Conservation (phyloP, 257 asterid species). For the Plectranthus barbatus region DNA sequence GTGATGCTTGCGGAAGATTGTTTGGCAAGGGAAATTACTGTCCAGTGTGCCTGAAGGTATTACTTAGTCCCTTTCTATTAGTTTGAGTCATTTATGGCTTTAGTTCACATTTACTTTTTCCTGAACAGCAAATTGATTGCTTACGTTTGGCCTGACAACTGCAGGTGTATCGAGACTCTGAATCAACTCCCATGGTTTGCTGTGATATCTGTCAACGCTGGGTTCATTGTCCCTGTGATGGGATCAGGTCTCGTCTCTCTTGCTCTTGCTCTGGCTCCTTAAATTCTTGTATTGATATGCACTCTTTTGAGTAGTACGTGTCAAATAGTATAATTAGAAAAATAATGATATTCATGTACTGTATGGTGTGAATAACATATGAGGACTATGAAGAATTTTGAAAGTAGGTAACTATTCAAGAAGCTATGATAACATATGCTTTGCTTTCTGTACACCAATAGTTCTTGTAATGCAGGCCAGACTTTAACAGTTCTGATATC, state of each 20-base stretch:
- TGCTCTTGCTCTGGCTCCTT: not conserved
- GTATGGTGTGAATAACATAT: not conserved
- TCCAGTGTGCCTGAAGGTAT: conserved; percentile 94
- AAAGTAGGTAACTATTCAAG: not conserved
- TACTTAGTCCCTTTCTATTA: not conserved
- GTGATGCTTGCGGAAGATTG: conserved; percentile 99
- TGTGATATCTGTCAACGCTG: conserved; percentile 94
- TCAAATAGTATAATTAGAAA: not conserved
- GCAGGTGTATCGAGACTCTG: conserved; percentile 98
- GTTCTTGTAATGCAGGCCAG: not conserved
- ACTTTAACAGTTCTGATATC: not conserved
- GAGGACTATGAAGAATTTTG: not conserved
- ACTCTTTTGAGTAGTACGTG: not conserved
- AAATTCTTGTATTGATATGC: not conserved
- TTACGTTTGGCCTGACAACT: conserved; percentile 9
- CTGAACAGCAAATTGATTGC: conserved; percentile 12
- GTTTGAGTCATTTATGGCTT: conserved; percentile 4
- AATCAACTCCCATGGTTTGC: conserved; percentile 98
- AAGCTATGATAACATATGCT: not conserved
- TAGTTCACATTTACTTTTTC: not conserved
- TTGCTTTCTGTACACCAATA: not conserved
- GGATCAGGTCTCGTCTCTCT: conserved; percentile 72
- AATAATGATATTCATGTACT: not conserved
- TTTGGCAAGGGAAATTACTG: conserved; percentile 91
- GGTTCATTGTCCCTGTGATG: conserved; percentile 98